Conservation (phyloP, 176 grass and related monocot genomes). For the Urochloa ruziziensis region DNA sequence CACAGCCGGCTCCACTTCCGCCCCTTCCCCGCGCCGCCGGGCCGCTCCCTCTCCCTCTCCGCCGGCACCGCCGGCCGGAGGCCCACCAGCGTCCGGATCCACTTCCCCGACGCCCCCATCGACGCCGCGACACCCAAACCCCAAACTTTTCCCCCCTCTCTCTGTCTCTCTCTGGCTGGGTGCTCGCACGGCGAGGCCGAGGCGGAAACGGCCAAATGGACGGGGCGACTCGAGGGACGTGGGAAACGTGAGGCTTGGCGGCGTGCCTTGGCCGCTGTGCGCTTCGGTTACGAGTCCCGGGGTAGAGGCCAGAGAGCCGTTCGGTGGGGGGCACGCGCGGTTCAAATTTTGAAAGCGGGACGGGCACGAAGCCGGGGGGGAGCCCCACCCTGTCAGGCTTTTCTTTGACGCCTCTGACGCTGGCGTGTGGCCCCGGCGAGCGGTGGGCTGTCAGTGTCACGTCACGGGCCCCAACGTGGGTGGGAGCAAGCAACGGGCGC, state of each 20-base stretch:
- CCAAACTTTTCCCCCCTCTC: background rate
- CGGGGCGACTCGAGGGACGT: background rate
- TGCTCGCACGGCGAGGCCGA: background rate
- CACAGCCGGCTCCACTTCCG: constrained; percentile 75
- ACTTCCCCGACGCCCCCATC: constrained; percentile 79
- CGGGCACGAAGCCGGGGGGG: background rate
- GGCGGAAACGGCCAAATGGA: constrained; percentile 1
- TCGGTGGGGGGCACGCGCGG: background rate
- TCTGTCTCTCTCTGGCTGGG: background rate
- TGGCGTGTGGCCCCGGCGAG: background rate
- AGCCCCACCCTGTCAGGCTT: background rate
- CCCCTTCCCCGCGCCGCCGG: constrained; percentile 22
- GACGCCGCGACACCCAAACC: background rate
- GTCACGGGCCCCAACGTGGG: background rate
- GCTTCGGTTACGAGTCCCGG: constrained; percentile 7
- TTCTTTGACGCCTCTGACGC: background rate
- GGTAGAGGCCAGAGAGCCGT: background rate
- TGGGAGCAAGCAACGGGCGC: background rate
- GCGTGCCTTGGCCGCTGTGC: constrained; percentile 37
- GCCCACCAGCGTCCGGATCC: constrained; percentile 73
- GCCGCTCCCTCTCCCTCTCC: constrained; percentile 34
- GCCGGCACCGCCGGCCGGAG: constrained; percentile 36
- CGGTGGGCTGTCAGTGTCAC: background rate
- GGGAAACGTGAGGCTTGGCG: constrained; percentile 24
- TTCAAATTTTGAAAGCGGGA: constrained; percentile 43